Percentiles rank a stretch among this genome's conserved stretches.
Evolutionary conservation across 73 alveolate species (phyloP).

Genomic region (Tetrahymena malaccensis): DNA sequence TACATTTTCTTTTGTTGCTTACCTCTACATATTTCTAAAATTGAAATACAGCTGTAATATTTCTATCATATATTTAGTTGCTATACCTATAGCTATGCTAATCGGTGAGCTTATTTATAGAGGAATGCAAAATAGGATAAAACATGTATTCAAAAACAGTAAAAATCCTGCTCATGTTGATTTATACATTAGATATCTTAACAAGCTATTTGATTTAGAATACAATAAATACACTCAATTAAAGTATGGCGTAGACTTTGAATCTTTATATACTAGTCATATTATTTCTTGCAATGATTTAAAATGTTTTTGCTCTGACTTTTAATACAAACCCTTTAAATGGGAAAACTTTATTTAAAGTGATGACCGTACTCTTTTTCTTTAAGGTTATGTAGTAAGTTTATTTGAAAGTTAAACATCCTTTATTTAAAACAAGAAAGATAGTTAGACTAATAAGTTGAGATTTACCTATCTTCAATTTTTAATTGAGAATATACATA

Average conservation of each 20-base stretch:
- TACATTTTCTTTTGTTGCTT: background rate
- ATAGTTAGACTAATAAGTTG: background rate
- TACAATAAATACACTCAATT: background rate
- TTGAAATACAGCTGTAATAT: background rate
- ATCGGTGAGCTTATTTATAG: background rate
- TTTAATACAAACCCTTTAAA: background rate
- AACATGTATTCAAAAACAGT: background rate
- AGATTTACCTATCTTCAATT: background rate
- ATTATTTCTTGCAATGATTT: background rate
- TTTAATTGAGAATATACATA: background rate
- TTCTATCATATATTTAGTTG: background rate
- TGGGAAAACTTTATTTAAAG: background rate
- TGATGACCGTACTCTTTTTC: background rate
- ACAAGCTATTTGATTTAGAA: background rate
- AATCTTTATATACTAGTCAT: background rate
- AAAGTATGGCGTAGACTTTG: background rate
- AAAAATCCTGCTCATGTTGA: background rate
- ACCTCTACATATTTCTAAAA: background rate
- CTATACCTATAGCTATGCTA: background rate
- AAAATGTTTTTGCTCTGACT: background rate
- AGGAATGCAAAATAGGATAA: background rate
- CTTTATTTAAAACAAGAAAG: background rate
- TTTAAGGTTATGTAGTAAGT: background rate
- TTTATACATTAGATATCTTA: background rate
- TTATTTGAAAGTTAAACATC: background rate